Base-by-base conservation (phyloP, 257 asterid species). In the Solanum okadae region DNA sequence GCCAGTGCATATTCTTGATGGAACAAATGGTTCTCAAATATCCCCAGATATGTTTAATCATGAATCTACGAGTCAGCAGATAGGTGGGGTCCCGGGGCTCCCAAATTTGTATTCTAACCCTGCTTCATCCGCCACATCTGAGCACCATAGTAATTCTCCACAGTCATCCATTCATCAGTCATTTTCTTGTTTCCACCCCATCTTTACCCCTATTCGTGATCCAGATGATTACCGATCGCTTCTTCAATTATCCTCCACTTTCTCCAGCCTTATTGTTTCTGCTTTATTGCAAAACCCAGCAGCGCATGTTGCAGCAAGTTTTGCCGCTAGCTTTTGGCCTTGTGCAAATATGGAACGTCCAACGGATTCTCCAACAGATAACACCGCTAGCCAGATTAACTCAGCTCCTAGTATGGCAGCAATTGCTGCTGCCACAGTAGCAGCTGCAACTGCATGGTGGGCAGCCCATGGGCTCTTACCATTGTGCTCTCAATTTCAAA, bases 381-480 rank as follows among this genome's bases (percentile, higher is more conserved):
- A 87, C 49, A 77, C 85, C 8, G 77, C 93, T 77, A 87, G 90
- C 86, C 93, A 91, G 67, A 85, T 90, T 22, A 93, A 89, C 88
- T 44, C 94, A 73, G 86, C 95, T 92, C 98, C 98, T 34, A 92
- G 93, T 89, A 90, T 95, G 90, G 96, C 93, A 27, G 94, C 98
- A 88, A 90, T 97, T 91, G 98, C 98, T 87, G 95, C 98, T 75
- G 99, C 98, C 73, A 97, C 99, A 15, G 98, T 96, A 85, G 98
- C 99, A 56, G 98, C 98, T 85, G 99, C 99, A 87, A 93, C 98
- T 61, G 95, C 99, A 70, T 97, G 99, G 99, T 97, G 99, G 99
- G 93, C 98, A 7, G 98, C 98, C 88, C 94, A 96, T 88, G 98
- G 99, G 70, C 93, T 97, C 87, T 94, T 97, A 87, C 99, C 99